Base-by-base conservation (phyloP, 2,329 filamentous ascomycete genomes). In the Aspergillus arachidicola region DNA sequence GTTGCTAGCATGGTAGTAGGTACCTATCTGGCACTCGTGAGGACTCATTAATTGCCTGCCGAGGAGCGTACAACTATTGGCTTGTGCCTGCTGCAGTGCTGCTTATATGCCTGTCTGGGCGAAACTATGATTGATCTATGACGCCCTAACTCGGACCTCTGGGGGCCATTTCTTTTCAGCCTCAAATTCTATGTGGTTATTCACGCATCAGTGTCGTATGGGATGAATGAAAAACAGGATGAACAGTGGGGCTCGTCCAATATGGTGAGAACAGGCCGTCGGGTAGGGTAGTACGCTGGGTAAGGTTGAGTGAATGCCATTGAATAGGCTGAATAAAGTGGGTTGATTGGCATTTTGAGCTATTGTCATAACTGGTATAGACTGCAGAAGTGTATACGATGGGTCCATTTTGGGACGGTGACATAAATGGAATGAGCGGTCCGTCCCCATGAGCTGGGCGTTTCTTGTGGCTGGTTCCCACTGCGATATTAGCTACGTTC, bases 231-330 rank as follows among this genome's bases (percentile, higher is more conserved):
- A 36, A 23, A 36, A 26, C 51, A 54, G 28, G 51, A 36, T 36
- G 51, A 54, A 54, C 51, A 54, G 51, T 54, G 51, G 51, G 51
- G 28, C 51, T 26, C 11, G 21, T 12, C 30, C 30, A 54, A 54
- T 54, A 54, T 30, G 51, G 36, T 54, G 30, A 32, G 30, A 23
- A 14, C 51, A 28, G 51, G 2, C 51, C 30, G 30, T 36, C 51
- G 26, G 16, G 26, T 50, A 16, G 46, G n/a, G 14, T 11, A 19
- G 26, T 50, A 26, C 26, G 26, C 46, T 30, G 14, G 23, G 16
- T 11, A 30, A 16, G 26, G 14, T 21, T 23, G n/a, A 46, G 21
- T 12, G 6, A 30, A 23, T 36, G 32, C 19, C 51, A 54, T 16
- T 36, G 7, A 36, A 14, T 3, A 23, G 4, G 23, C 10, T 12